Conservation (phyloP, 805 yeast genomes). For the Saccharomycopsis sp. region DNA sequence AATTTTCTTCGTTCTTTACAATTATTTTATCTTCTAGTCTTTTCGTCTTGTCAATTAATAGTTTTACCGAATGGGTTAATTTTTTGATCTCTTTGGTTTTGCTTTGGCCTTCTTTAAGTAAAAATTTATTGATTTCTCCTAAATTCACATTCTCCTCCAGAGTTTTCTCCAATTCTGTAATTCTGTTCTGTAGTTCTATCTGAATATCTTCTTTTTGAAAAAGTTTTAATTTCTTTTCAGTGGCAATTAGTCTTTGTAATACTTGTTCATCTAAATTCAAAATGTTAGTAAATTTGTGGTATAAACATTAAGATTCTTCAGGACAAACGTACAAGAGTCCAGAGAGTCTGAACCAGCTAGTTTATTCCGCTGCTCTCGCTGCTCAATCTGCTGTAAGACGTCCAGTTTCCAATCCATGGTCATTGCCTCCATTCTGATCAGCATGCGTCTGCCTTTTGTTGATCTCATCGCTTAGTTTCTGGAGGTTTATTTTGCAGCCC, state of each 20-base stretch:
- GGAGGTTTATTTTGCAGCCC: no score
- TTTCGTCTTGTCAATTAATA: constrained; percentile 23
- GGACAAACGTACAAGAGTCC: background rate
- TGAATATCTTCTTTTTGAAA: constrained; percentile 12
- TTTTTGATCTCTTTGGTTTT: constrained; percentile 20
- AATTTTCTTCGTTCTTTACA: constrained; percentile 22
- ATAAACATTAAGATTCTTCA: no score
- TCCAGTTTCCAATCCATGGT: constrained; percentile 16
- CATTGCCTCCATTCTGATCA: no score
- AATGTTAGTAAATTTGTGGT: no score
- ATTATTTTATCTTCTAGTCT: constrained; percentile 23
- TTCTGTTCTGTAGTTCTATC: no score
- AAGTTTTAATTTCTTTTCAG: constrained; percentile 15
- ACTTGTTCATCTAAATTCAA: constrained; percentile 3
- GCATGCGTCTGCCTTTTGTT: no score
- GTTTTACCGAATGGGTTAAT: constrained; percentile 21
- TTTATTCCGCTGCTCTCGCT: constrained; percentile 16
- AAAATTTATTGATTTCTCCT: no score
- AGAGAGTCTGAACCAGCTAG: constrained; percentile 16
- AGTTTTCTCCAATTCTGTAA: no score
- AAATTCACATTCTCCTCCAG: no score
- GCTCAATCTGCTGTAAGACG: constrained; percentile 7
- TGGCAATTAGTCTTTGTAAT: constrained; percentile 2
- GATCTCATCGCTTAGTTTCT: no score
- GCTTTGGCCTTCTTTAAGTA: no score